These are phyloP conservation scores for Aspergillus aculeatinus DNA, from an alignment of 2,329 filamentous ascomycete genomes.

Conservation along the genomic window DNA sequence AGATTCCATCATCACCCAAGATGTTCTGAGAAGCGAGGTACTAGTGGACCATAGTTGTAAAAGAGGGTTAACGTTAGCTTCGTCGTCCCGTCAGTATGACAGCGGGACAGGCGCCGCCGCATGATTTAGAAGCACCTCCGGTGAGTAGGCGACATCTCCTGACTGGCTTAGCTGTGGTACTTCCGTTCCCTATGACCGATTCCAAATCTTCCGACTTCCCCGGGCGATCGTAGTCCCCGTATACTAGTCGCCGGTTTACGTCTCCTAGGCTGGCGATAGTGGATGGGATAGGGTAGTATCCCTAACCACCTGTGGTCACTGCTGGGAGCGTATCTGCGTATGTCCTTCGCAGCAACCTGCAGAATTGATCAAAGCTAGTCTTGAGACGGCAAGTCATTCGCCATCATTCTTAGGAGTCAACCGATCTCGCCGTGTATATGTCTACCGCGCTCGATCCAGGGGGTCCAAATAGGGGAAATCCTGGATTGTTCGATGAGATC, in stretches of 20 bases:
- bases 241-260: background rate
- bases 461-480: constrained; percentile 3
- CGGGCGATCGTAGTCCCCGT: constrained; percentile 2
- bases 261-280: background rate
- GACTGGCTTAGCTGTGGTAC: background rate
- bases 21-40: background rate
- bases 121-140: background rate
- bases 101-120: constrained; percentile 7
- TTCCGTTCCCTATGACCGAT: constrained; percentile 1
- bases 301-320: background rate
- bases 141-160: background rate
- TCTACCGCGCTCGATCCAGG: background rate
- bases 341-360: background rate
- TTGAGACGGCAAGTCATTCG: background rate
- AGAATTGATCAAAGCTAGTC: constrained; percentile 1
- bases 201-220: constrained; percentile 7
- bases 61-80: constrained; percentile 5
- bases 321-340: background rate
- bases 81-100: constrained; percentile 1
- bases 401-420: background rate
- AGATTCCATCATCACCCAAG: background rate
- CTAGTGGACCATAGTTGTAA: constrained; percentile 1
- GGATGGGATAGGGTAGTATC: background rate
- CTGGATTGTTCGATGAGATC: constrained; percentile 13
- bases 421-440: background rate